A percentile compares a stretch with the other conserved stretches of the same genome.
Conservation (phyloP, 805 yeast genomes). For the Wickerhamiella shivajii region DNA sequence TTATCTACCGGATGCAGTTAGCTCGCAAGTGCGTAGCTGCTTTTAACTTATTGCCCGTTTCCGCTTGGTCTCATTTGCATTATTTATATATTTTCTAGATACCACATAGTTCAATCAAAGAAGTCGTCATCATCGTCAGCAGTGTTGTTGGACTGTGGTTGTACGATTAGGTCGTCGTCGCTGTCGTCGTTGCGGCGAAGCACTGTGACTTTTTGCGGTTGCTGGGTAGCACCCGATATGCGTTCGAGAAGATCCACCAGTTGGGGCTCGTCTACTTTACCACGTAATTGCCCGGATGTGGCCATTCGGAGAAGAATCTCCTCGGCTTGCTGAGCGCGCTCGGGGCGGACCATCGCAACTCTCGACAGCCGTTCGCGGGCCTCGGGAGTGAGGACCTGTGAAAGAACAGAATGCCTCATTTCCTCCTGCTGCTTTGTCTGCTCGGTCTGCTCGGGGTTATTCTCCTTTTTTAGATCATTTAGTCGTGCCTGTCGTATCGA, state of each 20-base stretch:
- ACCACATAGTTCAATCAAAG: conserved; percentile 32
- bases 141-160: neutral
- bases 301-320: conserved; percentile 58
- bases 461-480: conserved; percentile 65
- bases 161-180: conserved; percentile 22
- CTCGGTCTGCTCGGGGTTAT: conserved; percentile 1
- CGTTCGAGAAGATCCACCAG: conserved; percentile 74
- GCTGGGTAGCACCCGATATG: conserved; percentile 48
- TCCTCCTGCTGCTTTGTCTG: conserved; percentile 25
- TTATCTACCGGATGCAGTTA: too few relatives aligned
- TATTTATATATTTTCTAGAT: too few relatives aligned
- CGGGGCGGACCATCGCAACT: conserved; percentile 79
- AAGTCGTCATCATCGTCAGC: conserved; percentile 27
- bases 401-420: conserved; percentile 29
- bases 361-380: conserved; percentile 83
- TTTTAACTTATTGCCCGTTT: too few relatives aligned
- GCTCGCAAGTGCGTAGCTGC: too few relatives aligned
- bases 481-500: conserved; percentile 90
- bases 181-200: conserved; percentile 30
- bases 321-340: conserved; percentile 80
- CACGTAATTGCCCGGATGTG: conserved; percentile 58
- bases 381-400: conserved; percentile 61
- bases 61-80: too few relatives aligned
- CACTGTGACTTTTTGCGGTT: conserved; percentile 23
- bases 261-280: conserved; percentile 67